Base-by-base conservation (phyloP, 306 rosid genomes). In the Crotalaria pallida region DNA sequence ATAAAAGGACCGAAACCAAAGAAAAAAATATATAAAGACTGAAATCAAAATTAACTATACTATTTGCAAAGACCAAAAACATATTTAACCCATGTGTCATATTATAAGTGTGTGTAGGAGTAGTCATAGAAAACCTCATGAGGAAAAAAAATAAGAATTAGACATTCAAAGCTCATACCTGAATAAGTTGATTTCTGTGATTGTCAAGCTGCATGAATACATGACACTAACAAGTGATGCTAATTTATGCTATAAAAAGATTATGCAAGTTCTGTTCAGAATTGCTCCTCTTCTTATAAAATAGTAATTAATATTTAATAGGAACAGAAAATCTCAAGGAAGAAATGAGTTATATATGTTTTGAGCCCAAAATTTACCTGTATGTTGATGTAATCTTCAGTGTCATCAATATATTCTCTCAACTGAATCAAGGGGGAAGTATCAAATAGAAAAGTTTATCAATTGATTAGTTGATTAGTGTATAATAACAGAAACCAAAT, bases 381-480 rank as follows among this genome's bases (percentile, higher is more conserved):
- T 81, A 90, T 90, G 67, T 90, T 90, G 58, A 90, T 88, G 79
- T 90, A 90, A 77, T 88, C 96, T 79, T 90, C 96, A 1, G 96
- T 90, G 75, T 90, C 95, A 69, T 90, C 95, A 10, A 84, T 90
- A 75, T 90, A 90, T 60, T 90, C 95, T 4, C 95, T 88, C 65
- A 90, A 74, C 96, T 90, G 79, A 41, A 67, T n/a, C 40, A 7
- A 21, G 27, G 49, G 50, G 36, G 3, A 67, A 19, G 8, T 18
- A 50, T 63, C 22, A 48, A 29, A 18, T 12, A 69, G 7, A 0
- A 36, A 73, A 60, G 51, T 4, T 76, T 23, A 43, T 15, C 65
- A 57, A 23, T n/a, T n/a, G n/a, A n/a, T n/a, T n/a, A n/a, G n/a
- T 51, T 50, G 15, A 21, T 47, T 40, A n/a, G 55, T 51, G 23